These are phyloP conservation scores for Boeremia lycopersici DNA, from an alignment of 2,329 filamentous ascomycete genomes.

Conservation along the genomic window DNA sequence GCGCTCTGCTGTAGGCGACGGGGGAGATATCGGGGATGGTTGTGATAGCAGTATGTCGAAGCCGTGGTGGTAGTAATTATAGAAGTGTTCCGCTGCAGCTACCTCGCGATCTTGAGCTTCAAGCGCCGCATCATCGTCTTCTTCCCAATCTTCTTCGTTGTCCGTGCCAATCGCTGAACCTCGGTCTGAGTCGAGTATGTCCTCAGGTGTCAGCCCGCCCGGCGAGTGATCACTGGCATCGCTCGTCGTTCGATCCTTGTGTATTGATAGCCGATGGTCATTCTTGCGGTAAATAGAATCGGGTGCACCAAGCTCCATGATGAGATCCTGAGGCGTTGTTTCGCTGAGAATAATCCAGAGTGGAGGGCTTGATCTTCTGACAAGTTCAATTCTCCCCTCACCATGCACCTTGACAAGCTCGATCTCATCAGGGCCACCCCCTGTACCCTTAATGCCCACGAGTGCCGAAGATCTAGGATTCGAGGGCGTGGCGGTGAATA, in stretches of 20 bases:
- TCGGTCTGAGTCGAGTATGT: slow-evolving; percentile 39
- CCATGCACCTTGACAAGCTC: slow-evolving; percentile 80
- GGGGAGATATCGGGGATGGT: slow-evolving; percentile 61
- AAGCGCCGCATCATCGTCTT: slow-evolving; percentile 53
- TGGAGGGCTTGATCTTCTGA: slow-evolving; percentile 70
- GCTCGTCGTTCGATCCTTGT: slow-evolving; percentile 54
- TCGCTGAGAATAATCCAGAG: slow-evolving; percentile 79
- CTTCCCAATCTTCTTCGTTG: slow-evolving; percentile 55
- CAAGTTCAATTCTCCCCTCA: slow-evolving; percentile 76
- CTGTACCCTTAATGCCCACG: slow-evolving; percentile 69
- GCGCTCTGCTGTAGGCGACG: slow-evolving; percentile 61
- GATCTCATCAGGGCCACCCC: slow-evolving; percentile 85
- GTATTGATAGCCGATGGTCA: slow-evolving; percentile 86
- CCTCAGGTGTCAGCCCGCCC: slow-evolving; percentile 36
- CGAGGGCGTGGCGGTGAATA: slow-evolving; percentile 77
- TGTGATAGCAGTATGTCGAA: slow-evolving; percentile 92
- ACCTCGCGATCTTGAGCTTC: slow-evolving; percentile 65
- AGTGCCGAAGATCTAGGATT: slow-evolving; percentile 75
- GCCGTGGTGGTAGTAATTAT: slow-evolving; percentile 95
- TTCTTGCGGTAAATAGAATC: slow-evolving; percentile 94
- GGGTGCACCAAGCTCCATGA: slow-evolving; percentile 88
- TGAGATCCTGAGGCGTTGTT: slow-evolving; percentile 88
- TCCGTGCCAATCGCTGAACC: slow-evolving; percentile 43
- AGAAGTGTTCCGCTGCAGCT: slow-evolving; percentile 76
- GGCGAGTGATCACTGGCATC: slow-evolving; percentile 45